Conservation (phyloP, 2,329 filamentous ascomycete species). For the Geosmithia putterillii region DNA sequence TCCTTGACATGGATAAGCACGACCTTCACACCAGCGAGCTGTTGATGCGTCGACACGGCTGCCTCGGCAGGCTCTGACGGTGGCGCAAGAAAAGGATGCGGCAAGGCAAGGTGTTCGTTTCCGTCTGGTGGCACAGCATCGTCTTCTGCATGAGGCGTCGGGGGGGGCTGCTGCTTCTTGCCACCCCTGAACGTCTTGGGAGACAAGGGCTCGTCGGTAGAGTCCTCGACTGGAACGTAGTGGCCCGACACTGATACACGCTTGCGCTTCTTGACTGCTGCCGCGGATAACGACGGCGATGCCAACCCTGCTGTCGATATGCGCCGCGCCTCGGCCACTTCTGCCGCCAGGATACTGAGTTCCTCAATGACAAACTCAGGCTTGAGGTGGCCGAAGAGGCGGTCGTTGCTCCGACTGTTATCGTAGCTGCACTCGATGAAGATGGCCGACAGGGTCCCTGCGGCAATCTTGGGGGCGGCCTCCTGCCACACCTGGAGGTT, state of each 20-base stretch:
- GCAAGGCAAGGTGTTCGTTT: not conserved
- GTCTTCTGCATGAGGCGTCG: not conserved
- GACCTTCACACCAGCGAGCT: conserved; percentile 62
- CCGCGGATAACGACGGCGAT: not conserved
- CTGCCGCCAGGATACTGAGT: conserved; percentile 55
- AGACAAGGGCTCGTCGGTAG: conserved; percentile 12
- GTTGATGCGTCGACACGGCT: conserved; percentile 13
- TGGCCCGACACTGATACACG: conserved; percentile 21
- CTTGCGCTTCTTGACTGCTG: conserved; percentile 49
- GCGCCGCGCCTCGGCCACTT: conserved; percentile 45
- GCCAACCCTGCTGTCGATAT: not conserved
- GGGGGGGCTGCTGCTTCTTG: not conserved
- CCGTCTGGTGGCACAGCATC: no score
- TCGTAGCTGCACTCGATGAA: conserved; percentile 96
- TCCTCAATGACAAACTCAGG: conserved; percentile 75
- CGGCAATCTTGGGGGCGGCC: conserved; percentile 72
- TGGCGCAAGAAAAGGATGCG: not conserved
- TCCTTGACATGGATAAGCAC: conserved; percentile 95
- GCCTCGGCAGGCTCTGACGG: not conserved
- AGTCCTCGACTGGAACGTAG: not conserved
- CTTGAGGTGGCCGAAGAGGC: conserved; percentile 80
- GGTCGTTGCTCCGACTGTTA: conserved; percentile 62
- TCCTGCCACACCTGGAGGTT: conserved; percentile 79
- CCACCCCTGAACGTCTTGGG: not conserved
- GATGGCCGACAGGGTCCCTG: conserved; percentile 62